Evolutionary conservation across 805 yeast species (phyloP).

Genomic region (Candida lessepsii): DNA sequence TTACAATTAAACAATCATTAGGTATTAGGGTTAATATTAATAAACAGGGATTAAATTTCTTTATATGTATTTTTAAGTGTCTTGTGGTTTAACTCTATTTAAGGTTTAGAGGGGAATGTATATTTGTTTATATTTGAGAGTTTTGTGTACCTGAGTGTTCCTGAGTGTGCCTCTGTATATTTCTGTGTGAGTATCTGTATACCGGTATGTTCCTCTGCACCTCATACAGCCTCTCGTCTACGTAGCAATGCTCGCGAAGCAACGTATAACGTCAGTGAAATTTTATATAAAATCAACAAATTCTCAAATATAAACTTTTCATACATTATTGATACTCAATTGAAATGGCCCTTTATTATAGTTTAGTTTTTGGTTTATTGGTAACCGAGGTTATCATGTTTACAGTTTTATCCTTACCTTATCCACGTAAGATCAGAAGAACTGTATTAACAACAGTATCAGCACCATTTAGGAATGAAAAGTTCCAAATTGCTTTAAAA

Average conservation of each 20-base stretch:
- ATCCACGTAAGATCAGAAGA: slow-evolving; percentile 73
- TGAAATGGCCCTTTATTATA: slow-evolving; percentile 44
- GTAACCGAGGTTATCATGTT: slow-evolving; percentile 77
- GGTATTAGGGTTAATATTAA: too few relatives aligned
- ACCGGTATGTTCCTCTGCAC: too few relatives aligned
- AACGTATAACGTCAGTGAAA: not conserved
- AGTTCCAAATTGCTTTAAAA: slow-evolving; percentile 73
- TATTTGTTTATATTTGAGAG: too few relatives aligned
- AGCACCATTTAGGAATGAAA: slow-evolving; percentile 67
- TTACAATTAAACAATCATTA: too few relatives aligned
- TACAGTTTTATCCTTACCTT: slow-evolving; percentile 77
- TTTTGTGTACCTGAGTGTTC: too few relatives aligned
- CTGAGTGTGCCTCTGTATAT: too few relatives aligned
- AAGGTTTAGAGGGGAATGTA: too few relatives aligned
- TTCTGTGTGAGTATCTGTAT: too few relatives aligned
- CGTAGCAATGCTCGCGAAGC: not conserved
- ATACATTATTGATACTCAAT: slow-evolving; percentile 1
- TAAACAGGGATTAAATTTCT: too few relatives aligned
- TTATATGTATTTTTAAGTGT: too few relatives aligned
- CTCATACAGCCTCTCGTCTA: too few relatives aligned
- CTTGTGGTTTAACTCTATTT: too few relatives aligned
- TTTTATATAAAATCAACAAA: not conserved
- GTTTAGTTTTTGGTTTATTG: slow-evolving; percentile 68
- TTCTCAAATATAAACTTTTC: not conserved
- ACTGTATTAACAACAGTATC: slow-evolving; percentile 61